phyloP scores from a whole-genome alignment of 2,329 filamentous ascomycete species.

The Amphichorda felina region DNA sequence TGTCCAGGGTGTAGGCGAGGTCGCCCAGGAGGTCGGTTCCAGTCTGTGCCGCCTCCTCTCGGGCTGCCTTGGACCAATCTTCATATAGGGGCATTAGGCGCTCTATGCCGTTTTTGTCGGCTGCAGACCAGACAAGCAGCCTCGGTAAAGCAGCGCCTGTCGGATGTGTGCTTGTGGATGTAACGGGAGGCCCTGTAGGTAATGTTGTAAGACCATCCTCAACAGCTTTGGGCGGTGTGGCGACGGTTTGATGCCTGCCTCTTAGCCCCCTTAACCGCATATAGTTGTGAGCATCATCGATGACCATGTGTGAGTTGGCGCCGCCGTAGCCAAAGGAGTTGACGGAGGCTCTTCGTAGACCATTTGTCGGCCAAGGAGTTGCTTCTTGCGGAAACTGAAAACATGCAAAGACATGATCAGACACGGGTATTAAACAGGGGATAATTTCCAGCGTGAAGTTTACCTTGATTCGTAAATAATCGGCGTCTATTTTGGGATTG shows the following conservation, averaged over 20 bases:
- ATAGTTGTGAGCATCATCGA: conserved; percentile 6
- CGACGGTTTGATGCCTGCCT: background rate
- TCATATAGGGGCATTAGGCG: background rate
- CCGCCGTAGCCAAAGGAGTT: conserved; percentile 24
- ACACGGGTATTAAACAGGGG: background rate
- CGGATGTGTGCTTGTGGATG: background rate
- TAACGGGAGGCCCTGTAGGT: background rate
- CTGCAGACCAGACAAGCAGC: background rate
- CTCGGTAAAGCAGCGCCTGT: background rate
- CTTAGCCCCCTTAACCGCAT: background rate
- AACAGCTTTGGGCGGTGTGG: too few species aligned
- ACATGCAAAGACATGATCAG: background rate
- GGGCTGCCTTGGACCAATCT: background rate
- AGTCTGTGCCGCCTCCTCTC: background rate
- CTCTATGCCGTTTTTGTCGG: background rate
- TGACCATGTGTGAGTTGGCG: conserved; percentile 17
- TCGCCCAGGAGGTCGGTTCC: background rate
- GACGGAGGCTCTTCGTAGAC: conserved; percentile 12
- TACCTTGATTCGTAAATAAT: conserved; percentile 6
- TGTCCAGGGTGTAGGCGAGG: conserved; percentile 2
- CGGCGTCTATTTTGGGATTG: conserved; percentile 35
- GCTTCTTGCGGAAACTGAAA: background rate
- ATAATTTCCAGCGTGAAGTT: background rate
- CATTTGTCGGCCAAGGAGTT: conserved; percentile 15
- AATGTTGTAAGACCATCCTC: too few species aligned